Base-by-base conservation (phyloP, 768 basidiomycete species). In the Tricholomella constricta region DNA sequence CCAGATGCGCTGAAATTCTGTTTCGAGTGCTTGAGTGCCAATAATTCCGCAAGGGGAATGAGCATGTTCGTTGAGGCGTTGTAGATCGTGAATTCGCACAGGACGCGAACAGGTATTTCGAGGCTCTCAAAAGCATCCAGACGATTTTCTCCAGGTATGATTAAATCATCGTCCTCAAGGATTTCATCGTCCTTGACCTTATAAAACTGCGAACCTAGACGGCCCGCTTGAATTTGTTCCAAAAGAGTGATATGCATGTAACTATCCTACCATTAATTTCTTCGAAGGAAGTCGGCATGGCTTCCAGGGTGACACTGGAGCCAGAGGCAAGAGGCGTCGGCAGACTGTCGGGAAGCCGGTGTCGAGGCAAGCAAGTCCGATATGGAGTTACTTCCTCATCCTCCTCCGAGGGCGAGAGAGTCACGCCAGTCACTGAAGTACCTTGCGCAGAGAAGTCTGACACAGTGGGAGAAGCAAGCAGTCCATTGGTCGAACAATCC, bases 81-180 rank as follows among this genome's bases (percentile, higher is more conserved):
- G 48, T 84, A 87, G 27, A 88, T 68, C 0, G 70, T 62, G 58
- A 87, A 89, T 52, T 83, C 69, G 0, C 72, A 67, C 8, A 89
- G 70, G 0, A 76, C 56, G 6, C 88, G 80, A 38, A 89, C 71
- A 12, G 88, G 88, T 27, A 86, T 57, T 7, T n/a, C n/a, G n/a
- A n/a, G n/a, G n/a, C n/a, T n/a, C n/a, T n/a, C n/a, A n/a, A n/a
- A n/a, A n/a, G n/a, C n/a, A n/a, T n/a, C n/a, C n/a, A n/a, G n/a
- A n/a, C n/a, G n/a, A n/a, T 66, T 68, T 66, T 83, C 83, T 26
- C 77, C 78, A 23, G 69, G 67, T 23, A 84, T 61, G n/a, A 68
- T 61, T 12, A 82, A 56, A 41, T 74, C 64, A 11, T 68, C 66
- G 6, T 72, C 74, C 52, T 81, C 82, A 12, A 68, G 53, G 15